Percentiles rank a stretch among this genome's conserved stretches.
phyloP scores from a whole-genome alignment of 306 rosid genomes.

The Bauhinia variegata region DNA sequence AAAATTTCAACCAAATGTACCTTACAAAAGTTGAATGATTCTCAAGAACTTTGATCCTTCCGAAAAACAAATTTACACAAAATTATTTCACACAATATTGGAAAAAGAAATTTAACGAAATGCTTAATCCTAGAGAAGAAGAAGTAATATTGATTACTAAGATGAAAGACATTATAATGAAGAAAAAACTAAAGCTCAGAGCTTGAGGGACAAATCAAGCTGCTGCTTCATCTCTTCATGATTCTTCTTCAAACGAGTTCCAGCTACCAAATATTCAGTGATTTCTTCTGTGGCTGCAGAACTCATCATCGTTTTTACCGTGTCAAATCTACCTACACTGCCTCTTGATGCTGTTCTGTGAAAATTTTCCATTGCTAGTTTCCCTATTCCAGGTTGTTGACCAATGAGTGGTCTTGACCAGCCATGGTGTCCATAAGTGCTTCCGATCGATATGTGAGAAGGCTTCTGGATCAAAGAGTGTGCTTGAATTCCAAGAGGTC shows the following conservation, averaged over 20 bases:
- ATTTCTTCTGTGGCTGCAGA: conserved; percentile 41
- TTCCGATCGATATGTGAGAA: conserved; percentile 33
- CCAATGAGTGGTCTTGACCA: conserved; percentile 50
- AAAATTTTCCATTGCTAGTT: conserved; percentile 37
- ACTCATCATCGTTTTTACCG: conserved; percentile 28
- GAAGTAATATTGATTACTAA: conserved; percentile 8
- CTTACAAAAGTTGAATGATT: conserved; percentile 29
- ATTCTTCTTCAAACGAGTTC: conserved; percentile 41
- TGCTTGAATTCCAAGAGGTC: conserved; percentile 56
- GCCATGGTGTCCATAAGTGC: conserved; percentile 40
- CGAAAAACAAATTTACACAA: too few relatives aligned
- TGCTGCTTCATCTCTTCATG: conserved; percentile 59
- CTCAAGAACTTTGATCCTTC: too few relatives aligned
- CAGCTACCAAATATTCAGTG: conserved; percentile 42
- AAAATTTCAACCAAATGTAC: conserved; percentile 36
- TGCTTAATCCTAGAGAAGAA: conserved; percentile 25
- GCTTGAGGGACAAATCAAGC: conserved; percentile 73
- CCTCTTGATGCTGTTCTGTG: conserved; percentile 26
- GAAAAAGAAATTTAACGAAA: conserved; percentile 35
- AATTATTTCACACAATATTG: conserved; percentile 26
- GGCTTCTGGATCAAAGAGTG: conserved; percentile 63
- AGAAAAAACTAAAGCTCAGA: conserved; percentile 27
- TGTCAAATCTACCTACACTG: conserved; percentile 49
- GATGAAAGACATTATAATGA: too few relatives aligned
- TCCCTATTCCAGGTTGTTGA: conserved; percentile 57